Evolutionary conservation across 257 asterid species (phyloP), one percentile per base, ranked within the genome.

Genomic region (Vinca minor): DNA sequence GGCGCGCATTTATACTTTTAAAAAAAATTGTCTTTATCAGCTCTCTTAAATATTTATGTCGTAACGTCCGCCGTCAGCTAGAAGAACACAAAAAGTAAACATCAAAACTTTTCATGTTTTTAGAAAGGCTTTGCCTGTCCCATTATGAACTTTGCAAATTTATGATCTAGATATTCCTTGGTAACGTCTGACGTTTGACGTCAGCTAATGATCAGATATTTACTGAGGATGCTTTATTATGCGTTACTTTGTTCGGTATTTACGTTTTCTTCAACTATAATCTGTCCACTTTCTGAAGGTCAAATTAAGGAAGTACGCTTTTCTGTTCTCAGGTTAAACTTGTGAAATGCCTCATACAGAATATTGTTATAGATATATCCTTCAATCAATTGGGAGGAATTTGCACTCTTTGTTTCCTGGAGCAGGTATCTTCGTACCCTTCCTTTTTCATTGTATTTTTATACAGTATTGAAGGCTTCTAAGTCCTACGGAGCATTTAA

Each of bases 331-430:
- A 92, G 98, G 98, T 93, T 63, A 93, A 93, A 76, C 85, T 93
- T 49, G 88, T 93, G 77, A 93, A 93, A 75, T 87, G 96, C 81
- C 65, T 85, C 36, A 94, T 89, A 69, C 79, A 76, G 68, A 76
- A 84, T 82, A 82, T 79, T 55, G 94, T 85, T 68, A 76, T 93
- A 52, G 99, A 93, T 74, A 74, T 93, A 73, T 82, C 99, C 59
- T 84, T 89, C 84, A 93, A 93, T 73, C 97, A 93, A 78, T 63
- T 87, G 38, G 99, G 99, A 67, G 99, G 99, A 57, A 86, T 93
- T 68, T 81, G 92, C 65, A 87, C 97, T 0, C 90, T 93, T 44
- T 93, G 96, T 76, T 93, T 93, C 77, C 94, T 93, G 21, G 99
- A 93, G 79, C 89, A 85, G 99, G 89, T 84, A 78, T 57, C 13